These are phyloP conservation scores for Fusarium nelsonii DNA, from an alignment of 2,329 filamentous ascomycete genomes.

Conservation along the genomic window DNA sequence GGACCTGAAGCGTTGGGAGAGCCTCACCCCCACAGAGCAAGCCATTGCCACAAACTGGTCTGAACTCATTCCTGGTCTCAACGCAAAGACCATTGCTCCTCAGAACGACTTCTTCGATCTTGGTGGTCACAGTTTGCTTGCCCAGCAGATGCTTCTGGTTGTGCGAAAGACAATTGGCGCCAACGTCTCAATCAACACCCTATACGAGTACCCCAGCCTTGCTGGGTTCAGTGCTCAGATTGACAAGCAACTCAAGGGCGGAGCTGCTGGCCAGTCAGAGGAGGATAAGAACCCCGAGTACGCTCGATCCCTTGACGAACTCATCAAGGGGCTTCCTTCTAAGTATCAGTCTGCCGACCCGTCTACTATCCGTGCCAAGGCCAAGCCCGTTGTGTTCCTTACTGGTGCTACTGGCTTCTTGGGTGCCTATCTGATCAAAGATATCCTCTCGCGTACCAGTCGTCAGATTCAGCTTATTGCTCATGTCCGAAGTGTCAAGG, in stretches of 20 bases:
- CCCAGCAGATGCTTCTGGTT: constrained; percentile 79
- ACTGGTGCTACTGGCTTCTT: constrained; percentile 86
- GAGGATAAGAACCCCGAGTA: constrained; percentile 65
- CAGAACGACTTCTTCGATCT: constrained; percentile 54
- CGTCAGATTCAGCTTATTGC: constrained; percentile 68
- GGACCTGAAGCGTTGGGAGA: constrained; percentile 66
- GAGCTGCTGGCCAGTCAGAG: constrained; percentile 34
- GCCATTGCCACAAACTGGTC: constrained; percentile 73
- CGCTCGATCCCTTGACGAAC: constrained; percentile 64
- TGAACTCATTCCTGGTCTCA: constrained; percentile 73
- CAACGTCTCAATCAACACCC: constrained; percentile 50
- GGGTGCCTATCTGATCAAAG: constrained; percentile 81
- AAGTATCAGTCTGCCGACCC: constrained; percentile 55
- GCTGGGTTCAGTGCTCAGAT: constrained; percentile 49
- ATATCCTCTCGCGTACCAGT: constrained; percentile 70
- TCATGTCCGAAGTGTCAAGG: constrained; percentile 77
- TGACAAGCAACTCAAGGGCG: constrained; percentile 47
- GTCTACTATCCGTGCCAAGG: constrained; percentile 42
- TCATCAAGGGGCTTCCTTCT: constrained; percentile 63
- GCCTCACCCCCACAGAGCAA: constrained; percentile 53
- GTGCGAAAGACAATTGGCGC: constrained; percentile 49
- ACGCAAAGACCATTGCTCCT: constrained; percentile 70
- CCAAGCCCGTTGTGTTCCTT: constrained; percentile 74
- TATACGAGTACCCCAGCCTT: constrained; percentile 51
- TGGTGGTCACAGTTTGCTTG: constrained; percentile 65